Conservation (phyloP, 768 basidiomycete species). For the Tylopilus balloui region DNA sequence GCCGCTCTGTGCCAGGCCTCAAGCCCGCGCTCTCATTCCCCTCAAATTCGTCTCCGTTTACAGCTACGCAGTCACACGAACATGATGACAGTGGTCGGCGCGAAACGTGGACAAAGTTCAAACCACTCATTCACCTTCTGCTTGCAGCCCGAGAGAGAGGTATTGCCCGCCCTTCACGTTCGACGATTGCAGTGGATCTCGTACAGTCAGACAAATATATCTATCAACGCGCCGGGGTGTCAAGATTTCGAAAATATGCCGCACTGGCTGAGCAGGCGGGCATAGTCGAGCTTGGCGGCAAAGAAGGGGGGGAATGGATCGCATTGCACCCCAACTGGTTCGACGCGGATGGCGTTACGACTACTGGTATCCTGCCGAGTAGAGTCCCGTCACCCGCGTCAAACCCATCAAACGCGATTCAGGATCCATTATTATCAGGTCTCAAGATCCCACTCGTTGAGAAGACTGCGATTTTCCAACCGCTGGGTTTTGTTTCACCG, state of each 20-base stretch:
- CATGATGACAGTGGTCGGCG: constrained; percentile 6
- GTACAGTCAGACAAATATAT: constrained; percentile 21
- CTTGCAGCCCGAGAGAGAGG: constrained; percentile 29
- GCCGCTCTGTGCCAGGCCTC: not conserved
- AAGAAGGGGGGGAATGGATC: constrained; percentile 22
- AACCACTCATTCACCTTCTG: constrained; percentile 23
- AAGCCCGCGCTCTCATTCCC: not conserved
- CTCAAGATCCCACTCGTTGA: constrained; percentile 9
- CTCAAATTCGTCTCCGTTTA: constrained; percentile 6
- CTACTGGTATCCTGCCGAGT: not conserved
- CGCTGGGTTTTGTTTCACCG: not conserved
- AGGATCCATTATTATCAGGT: constrained; percentile 6
- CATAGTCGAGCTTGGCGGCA: constrained; percentile 24
- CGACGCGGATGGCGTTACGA: not conserved
- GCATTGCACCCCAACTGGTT: constrained; percentile 26
- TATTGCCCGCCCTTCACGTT: constrained; percentile 34
- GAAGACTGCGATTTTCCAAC: not conserved
- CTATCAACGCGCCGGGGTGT: constrained; percentile 27
- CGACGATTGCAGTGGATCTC: constrained; percentile 35
- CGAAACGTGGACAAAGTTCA: constrained; percentile 28
- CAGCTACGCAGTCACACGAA: not conserved
- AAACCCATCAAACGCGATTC: constrained; percentile 7
- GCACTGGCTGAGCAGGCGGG: constrained; percentile 26
- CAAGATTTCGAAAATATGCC: constrained; percentile 25
- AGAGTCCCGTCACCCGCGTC: constrained; percentile 12